A percentile compares a stretch with the other conserved stretches of the same genome.
phyloP scores from a whole-genome alignment of 768 basidiomycete genomes.

The Trametes villosa region DNA sequence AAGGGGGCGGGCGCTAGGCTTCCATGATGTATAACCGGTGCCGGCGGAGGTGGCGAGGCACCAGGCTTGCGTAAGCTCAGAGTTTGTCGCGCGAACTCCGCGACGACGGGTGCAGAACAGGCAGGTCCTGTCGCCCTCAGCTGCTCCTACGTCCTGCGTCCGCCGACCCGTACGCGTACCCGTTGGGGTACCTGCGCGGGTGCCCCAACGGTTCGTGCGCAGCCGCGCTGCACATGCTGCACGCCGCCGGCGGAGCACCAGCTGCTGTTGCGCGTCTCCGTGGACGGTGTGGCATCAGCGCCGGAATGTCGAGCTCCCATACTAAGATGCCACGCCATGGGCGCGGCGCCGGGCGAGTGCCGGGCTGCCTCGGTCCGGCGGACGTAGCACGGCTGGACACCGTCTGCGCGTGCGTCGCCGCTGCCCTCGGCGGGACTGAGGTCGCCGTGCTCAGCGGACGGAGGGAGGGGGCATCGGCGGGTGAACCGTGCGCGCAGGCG shows the following conservation, averaged over 20 bases:
- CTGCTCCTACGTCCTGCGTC: too few relatives aligned
- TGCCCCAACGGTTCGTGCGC: neutral
- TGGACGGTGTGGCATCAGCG: neutral
- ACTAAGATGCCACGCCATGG: neutral
- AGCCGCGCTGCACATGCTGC: neutral
- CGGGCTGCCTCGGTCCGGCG: neutral
- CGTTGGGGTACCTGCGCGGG: neutral
- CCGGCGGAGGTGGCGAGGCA: neutral
- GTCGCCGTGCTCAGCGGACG: too few relatives aligned
- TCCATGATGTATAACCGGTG: slow-evolving; percentile 9
- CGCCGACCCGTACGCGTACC: too few relatives aligned
- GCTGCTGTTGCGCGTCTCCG: too few relatives aligned
- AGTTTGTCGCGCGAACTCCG: too few relatives aligned
- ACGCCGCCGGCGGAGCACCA: slow-evolving; percentile 3
- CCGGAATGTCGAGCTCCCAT: slow-evolving; percentile 7
- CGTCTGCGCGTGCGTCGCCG: too few relatives aligned
- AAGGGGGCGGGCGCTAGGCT: slow-evolving; percentile 8
- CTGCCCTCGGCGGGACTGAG: too few relatives aligned
- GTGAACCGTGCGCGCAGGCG: too few relatives aligned
- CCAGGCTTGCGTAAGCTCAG: neutral
- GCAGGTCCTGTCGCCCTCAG: too few relatives aligned
- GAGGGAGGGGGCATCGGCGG: too few relatives aligned
- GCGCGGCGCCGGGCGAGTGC: neutral
- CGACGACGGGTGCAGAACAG: too few relatives aligned
- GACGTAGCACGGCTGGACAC: too few relatives aligned